Base-by-base conservation (phyloP, 768 basidiomycete genomes). In the Cyclocybe aegerita region DNA sequence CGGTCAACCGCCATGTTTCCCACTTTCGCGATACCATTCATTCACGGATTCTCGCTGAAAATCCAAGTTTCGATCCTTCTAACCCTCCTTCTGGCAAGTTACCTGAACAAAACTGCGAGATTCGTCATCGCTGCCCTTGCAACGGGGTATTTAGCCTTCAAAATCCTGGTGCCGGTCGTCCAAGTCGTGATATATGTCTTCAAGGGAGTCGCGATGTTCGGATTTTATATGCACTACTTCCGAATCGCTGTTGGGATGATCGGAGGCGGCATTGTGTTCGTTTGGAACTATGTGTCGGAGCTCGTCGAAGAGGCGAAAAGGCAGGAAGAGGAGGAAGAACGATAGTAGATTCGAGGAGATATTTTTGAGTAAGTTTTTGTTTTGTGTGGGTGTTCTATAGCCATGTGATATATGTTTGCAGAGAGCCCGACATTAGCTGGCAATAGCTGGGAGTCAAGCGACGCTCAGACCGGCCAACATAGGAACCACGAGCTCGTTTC, bases 151-250 rank as follows among this genome's bases (percentile, higher is more conserved):
- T 33, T 70, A 9, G 59, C 48, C 6, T 68, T 61, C 60, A 66
- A 68, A 49, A 32, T 58, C 30, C 14, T 65, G 16, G 46, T 61
- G 4, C 62, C 67, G 11, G 40, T 63, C 8, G 44, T 53, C 1
- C 55, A 59, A 42, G 65, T 63, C 61, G 40, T 49, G 8, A 60
- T 54, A 30, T 54, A 50, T 9, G 31, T 65, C 7, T 65, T 69
- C 55, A 71, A 70, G 39, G 63, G 54, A 7, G 54, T 70, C 34
- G 70, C 68, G 5, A 56, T 59, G 67, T 54, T 70, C 42, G 70
- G 70, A 1, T 73, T 73, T 48, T 71, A 73, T 48, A 48, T 67
- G 35, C 59, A 69, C 43, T 73, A 66, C 56, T 66, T 71, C 55
- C 49, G 63, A 38, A 46, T 65, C 2, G 70, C 61, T 7, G 12